Evolutionary conservation across 2,329 filamentous ascomycete genomes (phyloP).

Genomic region (Bipolaris bicolor): DNA sequence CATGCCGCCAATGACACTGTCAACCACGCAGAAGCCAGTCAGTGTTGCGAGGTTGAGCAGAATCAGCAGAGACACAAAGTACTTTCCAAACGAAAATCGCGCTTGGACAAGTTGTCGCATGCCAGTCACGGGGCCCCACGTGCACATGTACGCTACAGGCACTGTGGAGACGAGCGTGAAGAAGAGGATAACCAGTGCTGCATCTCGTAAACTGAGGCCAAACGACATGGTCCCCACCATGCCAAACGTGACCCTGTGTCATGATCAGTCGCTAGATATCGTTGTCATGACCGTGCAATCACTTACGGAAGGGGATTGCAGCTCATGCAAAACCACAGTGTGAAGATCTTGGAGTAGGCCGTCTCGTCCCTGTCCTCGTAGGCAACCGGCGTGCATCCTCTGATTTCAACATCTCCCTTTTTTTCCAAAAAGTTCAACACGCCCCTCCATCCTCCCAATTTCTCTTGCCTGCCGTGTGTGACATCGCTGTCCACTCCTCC

Average conservation of each 20-base stretch:
- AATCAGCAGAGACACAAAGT: slow-evolving; percentile 65
- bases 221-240: slow-evolving; percentile 65
- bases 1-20: slow-evolving; percentile 66
- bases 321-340: slow-evolving; percentile 65
- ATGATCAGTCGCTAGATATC: background rate
- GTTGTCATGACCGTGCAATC: background rate
- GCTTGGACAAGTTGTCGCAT: slow-evolving; percentile 71
- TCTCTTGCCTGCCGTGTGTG: slow-evolving; percentile 19
- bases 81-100: slow-evolving; percentile 63
- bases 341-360: slow-evolving; percentile 63
- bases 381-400: slow-evolving; percentile 63
- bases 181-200: slow-evolving; percentile 66
- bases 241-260: slow-evolving; percentile 63
- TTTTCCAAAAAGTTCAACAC: slow-evolving; percentile 29
- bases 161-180: slow-evolving; percentile 63
- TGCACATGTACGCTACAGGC: slow-evolving; percentile 63
- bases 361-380: slow-evolving; percentile 61
- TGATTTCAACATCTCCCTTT: slow-evolving; percentile 40
- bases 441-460: slow-evolving; percentile 20
- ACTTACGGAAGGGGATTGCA: slow-evolving; percentile 64
- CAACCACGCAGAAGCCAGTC: slow-evolving; percentile 68
- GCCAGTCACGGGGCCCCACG: slow-evolving; percentile 66
- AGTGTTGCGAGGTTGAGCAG: slow-evolving; percentile 68
- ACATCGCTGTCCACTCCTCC: slow-evolving; percentile 10
- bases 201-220: slow-evolving; percentile 62